Conservation (phyloP, 2,329 filamentous ascomycete genomes). For the Aspergillus sp. region DNA sequence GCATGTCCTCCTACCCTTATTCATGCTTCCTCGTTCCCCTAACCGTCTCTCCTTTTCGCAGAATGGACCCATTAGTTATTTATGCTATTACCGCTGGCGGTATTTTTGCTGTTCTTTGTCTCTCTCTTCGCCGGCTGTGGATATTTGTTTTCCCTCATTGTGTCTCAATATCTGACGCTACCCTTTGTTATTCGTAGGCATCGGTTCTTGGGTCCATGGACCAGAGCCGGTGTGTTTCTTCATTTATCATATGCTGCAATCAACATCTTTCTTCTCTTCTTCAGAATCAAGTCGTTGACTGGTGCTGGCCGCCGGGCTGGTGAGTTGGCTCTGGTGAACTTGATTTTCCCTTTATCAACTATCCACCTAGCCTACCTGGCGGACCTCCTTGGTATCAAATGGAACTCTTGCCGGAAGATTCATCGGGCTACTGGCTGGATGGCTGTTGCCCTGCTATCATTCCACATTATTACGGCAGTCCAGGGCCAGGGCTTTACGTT, state of each 20-base stretch:
- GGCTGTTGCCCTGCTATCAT: slow-evolving; percentile 15
- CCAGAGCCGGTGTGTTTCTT: slow-evolving; percentile 13
- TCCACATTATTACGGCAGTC: background rate
- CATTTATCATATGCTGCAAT: slow-evolving; percentile 17
- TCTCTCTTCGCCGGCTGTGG: background rate
- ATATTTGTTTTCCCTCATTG: slow-evolving; percentile 10
- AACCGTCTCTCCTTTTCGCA: too few species aligned
- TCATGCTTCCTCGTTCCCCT: too few species aligned
- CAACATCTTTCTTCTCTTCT: slow-evolving; percentile 19
- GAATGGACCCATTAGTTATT: background rate
- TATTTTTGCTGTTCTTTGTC: slow-evolving; percentile 12
- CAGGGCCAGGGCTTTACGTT: background rate
- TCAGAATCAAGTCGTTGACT: slow-evolving; percentile 9
- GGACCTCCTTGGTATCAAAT: slow-evolving; percentile 19
- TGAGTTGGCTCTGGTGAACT: slow-evolving; percentile 22
- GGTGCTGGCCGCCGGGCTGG: slow-evolving; percentile 16
- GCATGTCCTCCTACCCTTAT: too few species aligned
- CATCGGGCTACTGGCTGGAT: slow-evolving; percentile 23
- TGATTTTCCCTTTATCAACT: slow-evolving; percentile 19
- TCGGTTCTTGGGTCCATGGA: slow-evolving; percentile 17
- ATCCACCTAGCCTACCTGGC: slow-evolving; percentile 19
- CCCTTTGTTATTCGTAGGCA: slow-evolving; percentile 17
- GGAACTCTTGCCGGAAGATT: slow-evolving; percentile 14
- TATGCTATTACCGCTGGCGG: slow-evolving; percentile 17
- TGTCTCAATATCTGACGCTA: slow-evolving; percentile 16